Evolutionary conservation across 257 asterid species (phyloP), one percentile per base, ranked within the genome.

Genomic region (Solanum pinnatisectum): DNA sequence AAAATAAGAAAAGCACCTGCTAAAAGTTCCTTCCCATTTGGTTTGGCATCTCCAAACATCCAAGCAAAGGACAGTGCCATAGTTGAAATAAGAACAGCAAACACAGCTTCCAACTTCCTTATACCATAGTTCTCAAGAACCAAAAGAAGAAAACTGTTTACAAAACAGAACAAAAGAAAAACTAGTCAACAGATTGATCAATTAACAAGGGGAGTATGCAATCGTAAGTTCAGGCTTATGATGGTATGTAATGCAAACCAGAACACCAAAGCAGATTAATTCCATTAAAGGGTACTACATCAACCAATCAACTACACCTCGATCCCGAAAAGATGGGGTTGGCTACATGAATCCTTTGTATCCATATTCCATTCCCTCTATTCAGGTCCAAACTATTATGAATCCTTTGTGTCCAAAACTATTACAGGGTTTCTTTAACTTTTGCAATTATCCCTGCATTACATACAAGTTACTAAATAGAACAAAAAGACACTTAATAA

Each of bases 81-180:
- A 3, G 99, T 97, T 11, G 94, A 88, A 82, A 97, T 97, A 36
- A 97, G 98, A 88, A 96, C 93, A 56, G 99, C 99, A 91, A 97
- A 97, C 90, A 97, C 94, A 90, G 96, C 99, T 93, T 97, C 99
- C 93, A 97, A 88, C 92, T 97, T 97, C 93, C 99, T 95, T 94
- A 97, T 98, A 85, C 99, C 99, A 87, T 97, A 97, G 93, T 97
- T 97, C 93, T 97, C 99, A 76, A 97, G 98, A 90, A 96, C 98
- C 91, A 97, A 92, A 90, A 97, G 95, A 70, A 97, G 89, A 91
- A 97, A 97, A 92, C 99, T 97, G 98, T 88, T 86, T 35, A 87
- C 35, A 60, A 91, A 74, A 46, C 30, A 56, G 77, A 83, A 81
- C 60, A 59, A 89, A 84, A 70, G 60, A 68, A 71, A 74, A 4